Percentiles rank a stretch among this genome's conserved stretches.
phyloP scores from a whole-genome alignment of 257 asterid genomes.

The Phtheirospermum japonicum region DNA sequence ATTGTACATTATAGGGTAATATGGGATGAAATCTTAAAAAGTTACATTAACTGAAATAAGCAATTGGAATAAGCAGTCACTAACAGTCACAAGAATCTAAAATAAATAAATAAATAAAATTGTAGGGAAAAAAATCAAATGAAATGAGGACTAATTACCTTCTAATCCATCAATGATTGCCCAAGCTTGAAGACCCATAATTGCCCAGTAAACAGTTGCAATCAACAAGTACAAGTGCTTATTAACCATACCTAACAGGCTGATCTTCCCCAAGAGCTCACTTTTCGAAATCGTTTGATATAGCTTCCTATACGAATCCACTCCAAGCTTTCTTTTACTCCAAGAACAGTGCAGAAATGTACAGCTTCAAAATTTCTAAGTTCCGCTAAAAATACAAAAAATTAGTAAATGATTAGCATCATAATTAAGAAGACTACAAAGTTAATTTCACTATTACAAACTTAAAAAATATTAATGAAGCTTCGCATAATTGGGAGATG shows the following conservation, averaged over 20 bases:
- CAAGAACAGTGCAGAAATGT: no score
- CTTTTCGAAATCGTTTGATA: no score
- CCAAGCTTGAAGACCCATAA: conserved; percentile 37
- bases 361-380: no score
- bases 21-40: background rate
- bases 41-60: background rate
- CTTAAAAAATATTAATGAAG: conserved; percentile 31
- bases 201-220: conserved; percentile 32
- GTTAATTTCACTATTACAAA: conserved; percentile 25
- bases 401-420: conserved; percentile 19
- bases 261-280: no score
- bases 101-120: background rate
- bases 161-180: conserved; percentile 55
- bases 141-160: conserved; percentile 39
- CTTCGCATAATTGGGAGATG: conserved; percentile 41
- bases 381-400: conserved; percentile 18
- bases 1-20: background rate
- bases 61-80: background rate
- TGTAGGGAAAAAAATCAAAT: no score
- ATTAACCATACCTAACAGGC: no score
- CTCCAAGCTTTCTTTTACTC: conserved; percentile 8
- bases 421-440: conserved; percentile 27
- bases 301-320: no score
- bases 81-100: background rate
- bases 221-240: conserved; percentile 32